Evolutionary conservation across 306 rosid species (phyloP), one percentile per base, ranked within the genome.

Genomic region (Adenanthera pavonina): DNA sequence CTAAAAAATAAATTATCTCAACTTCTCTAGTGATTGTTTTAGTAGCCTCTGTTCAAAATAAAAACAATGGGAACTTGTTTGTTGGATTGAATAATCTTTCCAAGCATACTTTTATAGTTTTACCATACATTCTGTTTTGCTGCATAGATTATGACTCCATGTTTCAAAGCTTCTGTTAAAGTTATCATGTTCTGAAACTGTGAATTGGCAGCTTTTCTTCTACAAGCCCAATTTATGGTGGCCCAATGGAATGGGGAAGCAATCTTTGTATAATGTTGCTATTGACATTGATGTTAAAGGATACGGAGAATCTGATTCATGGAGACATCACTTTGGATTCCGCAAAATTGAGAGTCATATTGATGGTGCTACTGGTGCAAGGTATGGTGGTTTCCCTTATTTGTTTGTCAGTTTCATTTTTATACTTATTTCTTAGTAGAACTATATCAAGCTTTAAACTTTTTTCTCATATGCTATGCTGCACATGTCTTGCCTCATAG

Each of bases 201-300:
- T 68, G 44, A 77, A 74, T 81, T 84, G 74, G 88, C 98, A 95
- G 99, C 94, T 90, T 78, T 88, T 84, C 80, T 92, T 95, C 90
- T 90, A 86, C 89, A 92, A 93, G 81, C 99, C 99, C 61, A 80
- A 92, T 85, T 87, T 95, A 78, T 95, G 99, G 99, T 95, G 99
- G 99, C 99, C 99, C 10, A 95, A 95, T 78, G 97, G 99, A 81
- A 93, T 95, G 99, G 99, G 99, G 64, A 93, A 92, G 81, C 99
- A 95, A 84, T 82, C 90, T 78, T 78, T 95, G 85, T 92, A 95
- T 85, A 84, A 86, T 35, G 97, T 92, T 78, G 85, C 75, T 65
- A 86, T 95, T 76, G 85, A 80, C 81, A 51, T 92, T 40, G 94
- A 95, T 78, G 94, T 91, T 68, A 86, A 92, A 82, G 99, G 90